Conservation (phyloP, 768 basidiomycete species). For the Podaxis rugospora region DNA sequence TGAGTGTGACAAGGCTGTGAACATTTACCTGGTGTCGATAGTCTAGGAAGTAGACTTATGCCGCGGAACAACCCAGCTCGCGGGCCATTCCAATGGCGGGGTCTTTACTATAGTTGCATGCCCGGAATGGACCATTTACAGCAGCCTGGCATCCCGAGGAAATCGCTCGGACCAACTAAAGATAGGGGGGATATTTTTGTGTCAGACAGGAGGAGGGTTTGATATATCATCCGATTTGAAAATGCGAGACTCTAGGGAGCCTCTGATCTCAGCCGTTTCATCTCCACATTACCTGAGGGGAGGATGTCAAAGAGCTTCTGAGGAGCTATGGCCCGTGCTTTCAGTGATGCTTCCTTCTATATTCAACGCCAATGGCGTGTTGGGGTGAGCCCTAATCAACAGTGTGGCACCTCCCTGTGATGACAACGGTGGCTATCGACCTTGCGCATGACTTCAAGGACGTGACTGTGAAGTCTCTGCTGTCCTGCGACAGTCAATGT, state of each 20-base stretch:
- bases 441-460: neutral
- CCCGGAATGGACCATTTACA: neutral
- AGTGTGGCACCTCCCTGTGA: neutral
- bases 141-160: conserved; percentile 1
- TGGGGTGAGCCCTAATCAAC: neutral
- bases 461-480: neutral
- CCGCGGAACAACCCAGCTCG: neutral
- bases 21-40: conserved; percentile 9
- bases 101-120: neutral
- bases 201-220: neutral
- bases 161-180: conserved; percentile 7
- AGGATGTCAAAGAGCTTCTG: neutral
- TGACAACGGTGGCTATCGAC: neutral
- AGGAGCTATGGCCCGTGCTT: neutral
- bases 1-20: conserved; percentile 1
- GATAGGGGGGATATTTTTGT: neutral
- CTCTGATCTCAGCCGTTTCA: neutral
- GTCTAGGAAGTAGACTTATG: neutral
- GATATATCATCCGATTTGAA: conserved; percentile 1
- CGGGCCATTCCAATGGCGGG: neutral
- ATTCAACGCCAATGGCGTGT: neutral
- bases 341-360: neutral
- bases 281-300: conserved; percentile 6
- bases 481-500: neutral
- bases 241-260: neutral